Conservation (phyloP, 2,329 filamentous ascomycete species). For the Aspergillus sergii region DNA sequence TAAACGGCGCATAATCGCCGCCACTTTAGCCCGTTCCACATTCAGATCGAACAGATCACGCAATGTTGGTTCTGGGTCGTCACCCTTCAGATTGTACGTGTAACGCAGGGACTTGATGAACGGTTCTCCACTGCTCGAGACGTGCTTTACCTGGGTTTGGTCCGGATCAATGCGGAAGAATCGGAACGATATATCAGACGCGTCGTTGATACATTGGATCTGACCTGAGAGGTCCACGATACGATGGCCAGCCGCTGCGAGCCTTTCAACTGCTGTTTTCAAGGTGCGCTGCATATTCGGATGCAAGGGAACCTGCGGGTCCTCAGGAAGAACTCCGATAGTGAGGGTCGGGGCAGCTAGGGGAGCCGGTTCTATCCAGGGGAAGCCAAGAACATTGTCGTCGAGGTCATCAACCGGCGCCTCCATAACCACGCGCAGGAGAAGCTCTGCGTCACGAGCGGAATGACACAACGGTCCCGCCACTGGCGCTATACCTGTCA, state of each 20-base stretch:
- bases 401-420: conserved; percentile 15
- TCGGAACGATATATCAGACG: conserved; percentile 15
- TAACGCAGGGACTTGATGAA: conserved; percentile 7
- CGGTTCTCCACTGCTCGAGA: background rate
- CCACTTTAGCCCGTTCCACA: conserved; percentile 13
- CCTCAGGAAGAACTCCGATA: conserved; percentile 26
- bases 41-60: conserved; percentile 25
- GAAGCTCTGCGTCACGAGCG: conserved; percentile 17
- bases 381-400: conserved; percentile 15
- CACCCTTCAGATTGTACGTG: conserved; percentile 13
- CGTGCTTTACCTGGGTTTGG: background rate
- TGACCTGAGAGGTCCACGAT: conserved; percentile 20
- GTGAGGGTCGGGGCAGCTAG: conserved; percentile 7
- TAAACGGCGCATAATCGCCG: conserved; percentile 15
- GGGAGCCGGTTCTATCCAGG: conserved; percentile 11
- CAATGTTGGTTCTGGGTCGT: conserved; percentile 19
- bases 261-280: conserved; percentile 15
- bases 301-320: conserved; percentile 23
- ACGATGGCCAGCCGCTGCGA: conserved; percentile 22
- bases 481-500: conserved; percentile 22
- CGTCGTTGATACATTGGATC: conserved; percentile 11
- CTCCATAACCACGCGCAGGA: conserved; percentile 13
- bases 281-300: conserved; percentile 26
- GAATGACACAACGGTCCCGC: conserved; percentile 26
- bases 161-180: conserved; percentile 22